Percentiles rank a stretch among this genome's conserved stretches.
phyloP scores from a whole-genome alignment of 257 asterid genomes.

The Rehmannia glutinosa region DNA sequence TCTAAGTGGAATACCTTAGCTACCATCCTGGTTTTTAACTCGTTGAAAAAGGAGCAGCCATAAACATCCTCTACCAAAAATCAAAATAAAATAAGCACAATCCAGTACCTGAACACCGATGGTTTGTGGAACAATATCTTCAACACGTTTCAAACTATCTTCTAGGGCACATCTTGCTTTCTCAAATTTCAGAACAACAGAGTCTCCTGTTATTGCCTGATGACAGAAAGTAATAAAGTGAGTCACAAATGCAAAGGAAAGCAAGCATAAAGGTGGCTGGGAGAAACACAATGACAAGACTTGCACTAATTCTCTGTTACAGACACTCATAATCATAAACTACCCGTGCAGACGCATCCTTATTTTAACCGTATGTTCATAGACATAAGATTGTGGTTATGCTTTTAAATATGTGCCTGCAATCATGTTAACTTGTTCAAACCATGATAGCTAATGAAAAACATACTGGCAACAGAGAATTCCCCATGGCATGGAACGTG shows the following conservation, averaged over 20 bases:
- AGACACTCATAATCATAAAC: background rate
- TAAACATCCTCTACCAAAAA: background rate
- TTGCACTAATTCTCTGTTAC: background rate
- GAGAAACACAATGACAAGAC: background rate
- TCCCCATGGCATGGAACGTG: background rate
- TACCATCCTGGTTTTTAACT: background rate
- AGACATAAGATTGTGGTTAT: background rate
- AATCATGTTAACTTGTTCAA: conserved; percentile 8
- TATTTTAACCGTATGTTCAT: background rate
- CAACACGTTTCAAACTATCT: conserved; percentile 86
- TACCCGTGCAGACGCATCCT: background rate
- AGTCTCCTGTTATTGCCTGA: conserved; percentile 97
- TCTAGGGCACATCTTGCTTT: conserved; percentile 88
- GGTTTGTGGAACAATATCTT: conserved; percentile 86
- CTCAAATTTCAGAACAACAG: conserved; percentile 85
- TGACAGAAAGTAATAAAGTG: conserved; percentile 2
- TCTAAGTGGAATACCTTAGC: background rate
- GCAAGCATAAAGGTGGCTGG: background rate
- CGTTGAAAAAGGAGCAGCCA: background rate
- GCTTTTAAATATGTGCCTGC: background rate
- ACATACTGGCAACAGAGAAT: background rate
- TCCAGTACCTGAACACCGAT: conserved; percentile 80
- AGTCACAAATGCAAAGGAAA: background rate
- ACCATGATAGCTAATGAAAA: conserved; percentile 8
- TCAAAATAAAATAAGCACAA: background rate